Evolutionary conservation across 2,329 filamentous ascomycete genomes (phyloP), one percentile per base, ranked within the genome.

Genomic region (Talaromyces sp.): DNA sequence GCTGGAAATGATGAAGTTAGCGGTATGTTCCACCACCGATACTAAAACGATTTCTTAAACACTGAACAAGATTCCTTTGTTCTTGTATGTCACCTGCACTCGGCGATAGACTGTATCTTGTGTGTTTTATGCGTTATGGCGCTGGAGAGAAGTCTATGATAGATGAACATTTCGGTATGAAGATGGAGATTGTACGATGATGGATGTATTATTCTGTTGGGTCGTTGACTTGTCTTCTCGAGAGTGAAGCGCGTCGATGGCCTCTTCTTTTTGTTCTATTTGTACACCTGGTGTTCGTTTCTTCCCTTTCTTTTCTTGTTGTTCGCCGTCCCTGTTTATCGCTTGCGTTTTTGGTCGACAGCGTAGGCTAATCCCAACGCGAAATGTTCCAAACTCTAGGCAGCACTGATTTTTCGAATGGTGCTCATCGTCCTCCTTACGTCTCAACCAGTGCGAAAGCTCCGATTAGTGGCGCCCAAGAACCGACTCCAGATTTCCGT

Each of bases 1-100:
- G 83, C 75, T 64, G 72, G 73, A 62, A 74, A 77, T 67, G 90
- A 93, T 75, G 92, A 88, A 78, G 85, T 95, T 87, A 93, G 93
- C 88, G 93, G 93, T 96, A 97, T 96, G 93, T 97, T 93, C 85
- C 90, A 92, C 86, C 91, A 92, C 85, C 91, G 93, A 84, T 92
- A 63, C 47, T 66, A 63, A 61, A 31, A 22, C 47, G 57, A 57
- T 95, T 61, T 22, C 54, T 62, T 59, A 59, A 63, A 45, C 52
- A 57, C 24, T 27, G 50, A 57, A 57, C 50, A 63, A 63, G 48
- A 43, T 39, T 39, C 43, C 31, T 63, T 56, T 41, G 45, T 57
- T 63, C 31, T 63, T 57, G 16, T 63, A 48, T 63, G 50, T 56
- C 61, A 63, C 39, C 27, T 63, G 61, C 61, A 54, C 50, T 63